These are phyloP conservation scores for Melastoma malabathricum DNA, from an alignment of 345 rosid genomes.

Conservation along the genomic window DNA sequence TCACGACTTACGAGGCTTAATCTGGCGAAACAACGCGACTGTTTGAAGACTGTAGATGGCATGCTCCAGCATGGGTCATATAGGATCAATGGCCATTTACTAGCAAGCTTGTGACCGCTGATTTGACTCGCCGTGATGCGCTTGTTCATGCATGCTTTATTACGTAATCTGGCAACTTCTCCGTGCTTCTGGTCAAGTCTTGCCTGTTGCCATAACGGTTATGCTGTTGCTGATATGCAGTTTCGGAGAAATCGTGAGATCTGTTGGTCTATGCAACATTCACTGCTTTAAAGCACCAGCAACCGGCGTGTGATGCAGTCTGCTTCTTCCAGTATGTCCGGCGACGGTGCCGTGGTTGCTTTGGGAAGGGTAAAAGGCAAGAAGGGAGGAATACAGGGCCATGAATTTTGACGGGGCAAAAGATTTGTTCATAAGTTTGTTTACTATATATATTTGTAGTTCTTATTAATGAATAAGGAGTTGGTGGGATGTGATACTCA, in stretches of 20 bases:
- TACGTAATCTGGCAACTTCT: neutral
- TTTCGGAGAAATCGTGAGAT: slow-evolving; percentile 75
- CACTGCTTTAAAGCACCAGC: slow-evolving; percentile 80
- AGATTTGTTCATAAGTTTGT: too few species aligned
- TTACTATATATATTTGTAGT: too few species aligned
- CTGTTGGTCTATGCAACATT: slow-evolving; percentile 79
- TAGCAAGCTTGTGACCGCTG: too few species aligned
- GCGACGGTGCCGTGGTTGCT: slow-evolving; percentile 10
- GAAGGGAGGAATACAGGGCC: too few species aligned
- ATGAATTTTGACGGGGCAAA: too few species aligned
- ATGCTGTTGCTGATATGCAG: slow-evolving; percentile 27
- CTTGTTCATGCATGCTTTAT: too few species aligned
- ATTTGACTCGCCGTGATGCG: too few species aligned
- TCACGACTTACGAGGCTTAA: neutral
- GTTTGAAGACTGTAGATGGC: too few species aligned
- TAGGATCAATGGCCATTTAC: too few species aligned
- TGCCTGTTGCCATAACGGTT: neutral
- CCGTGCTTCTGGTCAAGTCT: neutral
- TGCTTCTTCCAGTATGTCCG: slow-evolving; percentile 6
- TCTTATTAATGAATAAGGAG: too few species aligned
- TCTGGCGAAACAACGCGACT: neutral
- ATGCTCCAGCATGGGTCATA: too few species aligned
- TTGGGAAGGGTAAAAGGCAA: neutral
- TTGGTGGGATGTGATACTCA: too few species aligned
- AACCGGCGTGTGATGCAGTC: slow-evolving; percentile 25